Evolutionary conservation across 371 early-diverging fungal species (phyloP), one percentile per base, ranked within the genome.

Genomic region (Funneliformis caledonium): DNA sequence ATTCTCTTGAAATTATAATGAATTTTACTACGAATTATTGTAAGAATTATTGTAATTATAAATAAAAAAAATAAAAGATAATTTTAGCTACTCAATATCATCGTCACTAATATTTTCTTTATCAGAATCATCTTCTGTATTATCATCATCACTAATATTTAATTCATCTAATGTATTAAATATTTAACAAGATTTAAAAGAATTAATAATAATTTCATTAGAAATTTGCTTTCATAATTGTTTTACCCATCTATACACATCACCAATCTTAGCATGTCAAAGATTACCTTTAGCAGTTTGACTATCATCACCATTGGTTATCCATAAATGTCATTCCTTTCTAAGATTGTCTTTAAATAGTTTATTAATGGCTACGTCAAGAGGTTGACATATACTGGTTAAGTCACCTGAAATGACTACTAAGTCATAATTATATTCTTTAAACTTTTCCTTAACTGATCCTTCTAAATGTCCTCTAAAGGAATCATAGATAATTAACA

Each of bases 351-450:
- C 48, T 19, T 72, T 65, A 8, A 72, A 72, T 22, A 45, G 48
- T 72, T 72, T 72, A 48, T 72, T 72, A 16, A 72, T 72, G 5
- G 12, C 2, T n/a, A 72, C 16, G 31, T 43, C 47, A 50, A 72
- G 47, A 2, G 72, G 50, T 43, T 72, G 72, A 43, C 72, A 72
- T 48, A 47, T 72, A 48, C 72, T 72, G 12, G 72, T 72, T 14
- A 31, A 48, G 11, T 50, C 72, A 50, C 45, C 72, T 8, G 45
- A 50, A 50, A 72, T 72, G 19, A 72, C 31, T 14, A 5, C 56
- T 56, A 56, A 56, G 19, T 56, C 19, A 56, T 14, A 56, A 56
- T 56, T 14, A 19, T 56, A 2, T 56, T 11, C 56, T 19, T 56
- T 19, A 56, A 56, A 56, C 19, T 2, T 56, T 56, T 56, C 1